Conservation (phyloP, 768 basidiomycete genomes). For the Coprinellus micaceus region DNA sequence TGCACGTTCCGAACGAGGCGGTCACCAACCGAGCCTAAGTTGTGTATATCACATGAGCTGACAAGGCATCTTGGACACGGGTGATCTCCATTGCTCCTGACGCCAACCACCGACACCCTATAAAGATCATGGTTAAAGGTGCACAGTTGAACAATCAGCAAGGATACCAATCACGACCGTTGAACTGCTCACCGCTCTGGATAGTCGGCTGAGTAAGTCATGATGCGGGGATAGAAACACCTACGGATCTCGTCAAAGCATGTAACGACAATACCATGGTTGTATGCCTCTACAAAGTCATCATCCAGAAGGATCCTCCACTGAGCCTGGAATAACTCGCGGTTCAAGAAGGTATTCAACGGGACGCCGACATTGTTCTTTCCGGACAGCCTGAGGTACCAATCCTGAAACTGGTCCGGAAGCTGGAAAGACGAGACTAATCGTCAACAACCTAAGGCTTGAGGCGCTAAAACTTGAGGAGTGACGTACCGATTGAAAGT, state of each 20-base stretch:
- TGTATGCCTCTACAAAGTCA: constrained; percentile 1
- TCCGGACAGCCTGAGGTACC: background rate
- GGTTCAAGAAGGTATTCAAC: background rate
- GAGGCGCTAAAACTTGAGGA: no score
- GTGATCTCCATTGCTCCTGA: constrained; percentile 32
- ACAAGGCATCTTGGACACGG: constrained; percentile 34
- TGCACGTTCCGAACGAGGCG: background rate
- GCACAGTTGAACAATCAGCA: background rate
- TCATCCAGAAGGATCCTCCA: constrained; percentile 19
- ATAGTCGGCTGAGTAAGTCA: constrained; percentile 11
- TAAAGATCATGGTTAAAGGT: background rate
- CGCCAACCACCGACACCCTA: constrained; percentile 26
- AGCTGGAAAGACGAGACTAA: constrained; percentile 5
- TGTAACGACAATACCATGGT: constrained; percentile 1
- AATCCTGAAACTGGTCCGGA: constrained; percentile 16
- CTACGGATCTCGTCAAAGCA: constrained; percentile 1
- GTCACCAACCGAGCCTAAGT: constrained; percentile 22
- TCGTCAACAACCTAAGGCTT: no score
- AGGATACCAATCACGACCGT: no score
- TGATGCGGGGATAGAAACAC: constrained; percentile 1
- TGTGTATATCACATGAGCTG: constrained; percentile 19
- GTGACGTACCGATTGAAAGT: background rate
- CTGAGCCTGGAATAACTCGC: constrained; percentile 25
- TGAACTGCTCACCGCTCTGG: constrained; percentile 7
- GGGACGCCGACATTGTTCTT: background rate